Evolutionary conservation across 495 filamentous ascomycete species (phyloP), one percentile per base, ranked within the genome.

Genomic region (Neurospora sp.): DNA sequence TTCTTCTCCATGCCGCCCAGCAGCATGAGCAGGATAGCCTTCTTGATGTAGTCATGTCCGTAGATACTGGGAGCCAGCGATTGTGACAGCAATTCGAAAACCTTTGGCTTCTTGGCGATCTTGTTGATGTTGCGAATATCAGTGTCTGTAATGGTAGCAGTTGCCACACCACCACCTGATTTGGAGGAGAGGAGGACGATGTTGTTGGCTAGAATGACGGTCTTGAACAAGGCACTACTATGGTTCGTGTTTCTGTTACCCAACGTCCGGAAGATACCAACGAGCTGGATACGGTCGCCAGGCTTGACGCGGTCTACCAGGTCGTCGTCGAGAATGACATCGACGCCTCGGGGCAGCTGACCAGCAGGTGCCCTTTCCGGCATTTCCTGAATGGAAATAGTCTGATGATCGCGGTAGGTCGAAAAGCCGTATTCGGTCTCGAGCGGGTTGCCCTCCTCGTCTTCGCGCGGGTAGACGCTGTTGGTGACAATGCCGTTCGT

Each of bases 91-190:
- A 98, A 83, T 61, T 97, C 93, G 77, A 99, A 97, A 16, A 98
- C 89, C 74, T 95, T 93, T 82, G 90, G 94, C 80, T 97, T 96
- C 88, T 98, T 99, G 22, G 96, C 83, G 68, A 98, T 88, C 81
- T 97, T 97, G 85, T 97, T 98, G 85, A 99, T 98, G 79, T 99
- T 98, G 72, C 96, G 90, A 78, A 99, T 95, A 78, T 99, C 96
- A 7, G 92, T 96, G 76, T 98, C 96, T n/a, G 96, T 98, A 74
- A 98, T 97, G 3, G 89, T 91, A 31, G 93, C 91, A 71, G 96
- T 92, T 4, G 95, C 96, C 75, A 98, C 92, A 22, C 96, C 96
- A 48, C 96, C 95, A 37, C 95, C 94, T 12, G 93, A 94, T 81
- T 99, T 99, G 6, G 95, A 98, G 10, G 96, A 97, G 12, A 99